These are phyloP conservation scores for Grosmannia penicillata DNA, from an alignment of 2,329 filamentous ascomycete species.

Conservation along the genomic window DNA sequence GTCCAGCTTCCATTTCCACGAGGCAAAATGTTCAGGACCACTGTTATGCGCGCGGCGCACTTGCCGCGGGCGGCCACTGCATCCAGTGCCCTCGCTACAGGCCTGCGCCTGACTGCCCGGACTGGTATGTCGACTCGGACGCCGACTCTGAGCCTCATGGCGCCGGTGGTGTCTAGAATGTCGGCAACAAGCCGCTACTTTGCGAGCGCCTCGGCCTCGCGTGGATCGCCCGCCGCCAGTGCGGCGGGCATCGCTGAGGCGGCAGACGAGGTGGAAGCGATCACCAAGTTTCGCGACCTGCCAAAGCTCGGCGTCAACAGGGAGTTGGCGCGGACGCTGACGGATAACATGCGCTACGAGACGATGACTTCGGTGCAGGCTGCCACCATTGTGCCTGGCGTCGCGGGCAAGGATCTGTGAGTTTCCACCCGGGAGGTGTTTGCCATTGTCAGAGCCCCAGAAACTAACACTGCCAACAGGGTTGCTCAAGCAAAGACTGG, in stretches of 20 bases:
- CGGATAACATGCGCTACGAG: conserved; percentile 56
- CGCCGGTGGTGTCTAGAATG: neutral
- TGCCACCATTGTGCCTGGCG: conserved; percentile 64
- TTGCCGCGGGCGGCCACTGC: conserved; percentile 5
- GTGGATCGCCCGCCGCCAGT: neutral
- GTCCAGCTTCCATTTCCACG: no score
- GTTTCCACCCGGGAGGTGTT: conserved; percentile 16
- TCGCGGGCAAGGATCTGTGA: conserved; percentile 73
- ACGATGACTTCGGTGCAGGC: conserved; percentile 89
- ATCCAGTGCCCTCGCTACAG: conserved; percentile 1
- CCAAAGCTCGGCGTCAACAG: conserved; percentile 37
- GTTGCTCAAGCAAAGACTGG: conserved; percentile 93
- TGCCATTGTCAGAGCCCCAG: neutral
- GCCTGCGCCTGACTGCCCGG: conserved; percentile 2
- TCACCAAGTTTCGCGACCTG: conserved; percentile 28
- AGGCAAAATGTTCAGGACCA: conserved; percentile 10
- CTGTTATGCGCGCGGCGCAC: conserved; percentile 9
- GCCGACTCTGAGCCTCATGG: neutral
- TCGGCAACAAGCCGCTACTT: conserved; percentile 3
- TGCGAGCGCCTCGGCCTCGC: no score
- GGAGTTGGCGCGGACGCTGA: conserved; percentile 54
- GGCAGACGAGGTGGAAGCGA: neutral
- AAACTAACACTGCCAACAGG: conserved; percentile 23
- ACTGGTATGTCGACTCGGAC: neutral
- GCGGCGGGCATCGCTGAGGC: neutral